Percentiles rank a stretch among this genome's conserved stretches.
Conservation (phyloP, 1,284 basidiomycete genomes). For the Trichosporon coremiiforme region DNA sequence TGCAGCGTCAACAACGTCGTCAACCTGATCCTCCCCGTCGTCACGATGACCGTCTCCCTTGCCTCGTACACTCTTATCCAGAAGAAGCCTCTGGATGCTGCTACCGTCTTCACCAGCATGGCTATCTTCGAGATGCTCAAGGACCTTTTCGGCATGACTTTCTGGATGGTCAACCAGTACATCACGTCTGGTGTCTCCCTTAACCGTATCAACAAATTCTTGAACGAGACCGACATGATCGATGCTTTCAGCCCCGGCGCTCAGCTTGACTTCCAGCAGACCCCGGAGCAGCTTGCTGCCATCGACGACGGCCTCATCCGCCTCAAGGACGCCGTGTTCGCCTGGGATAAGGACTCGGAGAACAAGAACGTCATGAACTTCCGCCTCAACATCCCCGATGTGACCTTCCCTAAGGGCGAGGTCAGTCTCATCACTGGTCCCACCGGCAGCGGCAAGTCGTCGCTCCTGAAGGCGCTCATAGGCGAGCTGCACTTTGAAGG, state of each 20-base stretch:
- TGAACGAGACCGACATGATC: slow-evolving; percentile 62
- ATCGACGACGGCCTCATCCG: slow-evolving; percentile 46
- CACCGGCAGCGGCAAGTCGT: slow-evolving; percentile 57
- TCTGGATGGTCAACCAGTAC: slow-evolving; percentile 47
- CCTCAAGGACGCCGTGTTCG: slow-evolving; percentile 48
- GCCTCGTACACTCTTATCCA: slow-evolving; percentile 63
- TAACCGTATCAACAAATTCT: slow-evolving; percentile 60
- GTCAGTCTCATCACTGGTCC: slow-evolving; percentile 68
- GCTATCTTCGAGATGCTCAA: slow-evolving; percentile 54
- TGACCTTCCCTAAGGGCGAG: slow-evolving; percentile 63
- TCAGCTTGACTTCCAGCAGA: slow-evolving; percentile 33
- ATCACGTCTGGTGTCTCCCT: slow-evolving; percentile 60
- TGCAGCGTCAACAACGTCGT: slow-evolving; percentile 32
- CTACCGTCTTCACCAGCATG: slow-evolving; percentile 55
- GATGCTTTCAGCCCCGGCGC: slow-evolving; percentile 57
- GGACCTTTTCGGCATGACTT: slow-evolving; percentile 39
- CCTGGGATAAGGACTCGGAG: slow-evolving; percentile 45
- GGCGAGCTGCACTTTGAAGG: slow-evolving; percentile 60
- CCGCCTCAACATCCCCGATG: slow-evolving; percentile 60
- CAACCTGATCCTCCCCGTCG: slow-evolving; percentile 66
- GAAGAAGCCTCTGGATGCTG: slow-evolving; percentile 58
- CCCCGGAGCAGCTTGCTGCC: slow-evolving; percentile 43
- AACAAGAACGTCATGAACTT: slow-evolving; percentile 54
- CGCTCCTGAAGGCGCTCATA: slow-evolving; percentile 59
- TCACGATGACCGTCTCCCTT: slow-evolving; percentile 70